Conservation (phyloP, 305 asterid genomes). For the Petunia hybrid region DNA sequence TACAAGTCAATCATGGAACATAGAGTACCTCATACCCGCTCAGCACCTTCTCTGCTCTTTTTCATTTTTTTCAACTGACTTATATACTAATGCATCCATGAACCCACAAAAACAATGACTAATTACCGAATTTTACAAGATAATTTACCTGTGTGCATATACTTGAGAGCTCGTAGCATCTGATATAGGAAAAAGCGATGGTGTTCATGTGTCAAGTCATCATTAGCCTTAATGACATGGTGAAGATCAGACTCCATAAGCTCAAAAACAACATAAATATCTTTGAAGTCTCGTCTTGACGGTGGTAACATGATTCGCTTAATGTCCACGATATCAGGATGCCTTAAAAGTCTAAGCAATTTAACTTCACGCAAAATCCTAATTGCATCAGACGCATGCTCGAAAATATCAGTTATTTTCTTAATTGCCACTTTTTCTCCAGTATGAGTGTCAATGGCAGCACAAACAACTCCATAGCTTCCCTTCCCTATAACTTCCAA, state of each 20-base stretch:
- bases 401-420: slow-evolving; percentile 90
- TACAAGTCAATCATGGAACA: slow-evolving; percentile 7
- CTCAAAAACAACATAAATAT: slow-evolving; percentile 93
- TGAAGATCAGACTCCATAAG: slow-evolving; percentile 99
- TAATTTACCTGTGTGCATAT: slow-evolving; percentile 90
- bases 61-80: background rate
- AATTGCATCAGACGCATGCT: slow-evolving; percentile 90
- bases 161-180: slow-evolving; percentile 92
- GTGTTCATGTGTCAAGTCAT: slow-evolving; percentile 93
- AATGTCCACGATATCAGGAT: slow-evolving; percentile 97
- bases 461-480: slow-evolving; percentile 98
- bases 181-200: slow-evolving; percentile 96
- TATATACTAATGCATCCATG: background rate
- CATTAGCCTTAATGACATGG: slow-evolving; percentile 98
- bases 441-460: slow-evolving; percentile 88
- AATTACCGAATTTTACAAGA: slow-evolving; percentile 28
- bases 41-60: background rate
- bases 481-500: slow-evolving; percentile 95
- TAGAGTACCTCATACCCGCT: background rate
- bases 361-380: slow-evolving; percentile 93
- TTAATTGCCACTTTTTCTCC: slow-evolving; percentile 96
- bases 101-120: background rate
- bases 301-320: slow-evolving; percentile 96
- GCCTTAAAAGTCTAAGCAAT: slow-evolving; percentile 90
- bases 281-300: slow-evolving; percentile 85